phyloP scores from a whole-genome alignment of 331 rosid genomes.

The Rhamnella rubrinervis region DNA sequence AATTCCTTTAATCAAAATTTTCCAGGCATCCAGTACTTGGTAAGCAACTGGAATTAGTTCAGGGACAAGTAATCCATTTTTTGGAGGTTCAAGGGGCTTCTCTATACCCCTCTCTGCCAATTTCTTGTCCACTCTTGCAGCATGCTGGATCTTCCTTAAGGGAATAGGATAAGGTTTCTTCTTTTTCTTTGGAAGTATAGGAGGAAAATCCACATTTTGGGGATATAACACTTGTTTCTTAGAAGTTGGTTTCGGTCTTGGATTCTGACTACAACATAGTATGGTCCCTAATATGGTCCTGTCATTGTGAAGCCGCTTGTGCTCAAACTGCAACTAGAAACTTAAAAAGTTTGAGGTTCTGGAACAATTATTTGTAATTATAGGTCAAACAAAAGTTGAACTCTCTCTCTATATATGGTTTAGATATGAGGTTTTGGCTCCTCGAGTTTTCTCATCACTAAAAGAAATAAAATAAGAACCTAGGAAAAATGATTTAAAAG shows the following conservation, averaged over 20 bases:
- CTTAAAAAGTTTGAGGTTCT: slow-evolving; percentile 12
- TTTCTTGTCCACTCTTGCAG: slow-evolving; percentile 56
- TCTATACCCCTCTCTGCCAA: slow-evolving; percentile 83
- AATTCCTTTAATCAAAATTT: slow-evolving; percentile 76
- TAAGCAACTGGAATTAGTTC: slow-evolving; percentile 82
- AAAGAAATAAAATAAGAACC: not conserved
- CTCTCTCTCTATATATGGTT: not conserved
- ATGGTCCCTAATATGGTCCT: slow-evolving; percentile 27
- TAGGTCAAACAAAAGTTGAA: not conserved
- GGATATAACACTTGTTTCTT: slow-evolving; percentile 40
- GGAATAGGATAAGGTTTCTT: slow-evolving; percentile 90
- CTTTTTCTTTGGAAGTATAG: slow-evolving; percentile 62
- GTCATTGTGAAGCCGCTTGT: slow-evolving; percentile 34
- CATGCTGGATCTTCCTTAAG: slow-evolving; percentile 62
- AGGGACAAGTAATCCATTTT: slow-evolving; percentile 81
- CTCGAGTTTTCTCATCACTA: not conserved
- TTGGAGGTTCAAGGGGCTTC: slow-evolving; percentile 81
- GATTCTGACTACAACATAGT: slow-evolving; percentile 43
- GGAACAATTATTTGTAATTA: slow-evolving; percentile 3
- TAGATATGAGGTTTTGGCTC: not conserved
- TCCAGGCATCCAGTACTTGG: slow-evolving; percentile 83
- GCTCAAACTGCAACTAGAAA: slow-evolving; percentile 52
- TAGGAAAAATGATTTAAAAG: not conserved
- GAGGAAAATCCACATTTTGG: slow-evolving; percentile 86
- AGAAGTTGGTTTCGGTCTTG: slow-evolving; percentile 32